Base-by-base conservation (phyloP, 805 yeast genomes). In the Citeromyces nyonsensis region DNA sequence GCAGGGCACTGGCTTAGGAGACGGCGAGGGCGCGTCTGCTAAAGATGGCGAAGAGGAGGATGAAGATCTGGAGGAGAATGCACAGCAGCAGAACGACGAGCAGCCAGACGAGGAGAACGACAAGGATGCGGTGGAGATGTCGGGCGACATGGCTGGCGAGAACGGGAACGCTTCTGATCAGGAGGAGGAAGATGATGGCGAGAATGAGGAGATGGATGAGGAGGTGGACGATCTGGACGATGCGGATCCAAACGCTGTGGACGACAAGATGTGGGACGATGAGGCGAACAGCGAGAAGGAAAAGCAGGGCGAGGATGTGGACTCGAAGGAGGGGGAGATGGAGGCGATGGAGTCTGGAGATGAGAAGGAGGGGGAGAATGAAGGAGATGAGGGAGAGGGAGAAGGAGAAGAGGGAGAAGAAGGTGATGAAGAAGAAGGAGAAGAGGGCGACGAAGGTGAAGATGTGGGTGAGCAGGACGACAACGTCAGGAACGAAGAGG, bases 181-280 rank as follows among this genome's bases (percentile, higher is more conserved):
- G 13, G 66, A 67, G 11, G 59, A 63, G 11, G 73, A 70, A 8
- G 66, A 63, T 8, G 64, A 63, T 1, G 57, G 53, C 4, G 74
- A 71, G 1, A 72, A 76, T 5, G 77, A 80, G 30, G 93, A 82
- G 3, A 46, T 82, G 35, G 95, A 86, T 47, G 95, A 86, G 40
- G 88, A 85, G 47, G 66, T 85, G 28, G 96, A 88, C 40, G 82
- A 86, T 45, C 56, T 88, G 24, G 94, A 82, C 49, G 94, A 84
- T 35, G 61, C 79, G 40, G 97, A 86, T 61, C 95, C 95, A 2
- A 83, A 85, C 54, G 94, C 95, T 3, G 73, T 88, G 32, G 97
- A 88, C 50, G 96, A 88, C 42, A 88, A 84, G 56, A 84, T 84
- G 95, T 88, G 97, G 95, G 91, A 88, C 46, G 96, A 86, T 45